Base-by-base conservation (phyloP, 495 filamentous ascomycete species). In the Podospora comata region DNA sequence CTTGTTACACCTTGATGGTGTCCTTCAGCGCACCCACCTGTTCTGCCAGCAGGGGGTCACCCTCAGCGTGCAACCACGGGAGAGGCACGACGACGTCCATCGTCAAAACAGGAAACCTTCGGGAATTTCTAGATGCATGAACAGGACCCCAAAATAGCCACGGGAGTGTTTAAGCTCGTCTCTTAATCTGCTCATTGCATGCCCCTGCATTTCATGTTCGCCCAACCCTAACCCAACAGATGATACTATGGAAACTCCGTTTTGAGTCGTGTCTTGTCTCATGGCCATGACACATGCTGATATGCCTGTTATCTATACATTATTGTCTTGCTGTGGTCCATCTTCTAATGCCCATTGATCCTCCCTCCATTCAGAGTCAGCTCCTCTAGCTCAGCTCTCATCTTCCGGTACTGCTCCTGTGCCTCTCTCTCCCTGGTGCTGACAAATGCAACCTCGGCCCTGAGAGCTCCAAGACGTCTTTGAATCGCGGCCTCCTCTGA, bases 371-470 rank as follows among this genome's bases (percentile, higher is more conserved):
- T 48, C 39, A 48, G 39, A 18, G 69, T 73, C 74, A 94, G 79
- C 66, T 80, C 83, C 62, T 91, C 89, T 65, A 97, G 75, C 81
- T 98, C 95, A 53, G 92, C 91, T 75, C 85, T 92, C 67, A 87
- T 84, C 67, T 77, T 80, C 74, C 90, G 84, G 75, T 94, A 98
- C 71, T 90, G 76, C 67, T 97, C 93, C 79, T 99, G 96, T 32
- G 91, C 92, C 82, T 97, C 92, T 62, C 92, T 84, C 83, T 97
- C 94, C 67, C 93, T 85, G 67, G 88, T 89, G 75, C 87, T 90
- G 26, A 98, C 86, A 76, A 92, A 93, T 18, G 83, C 85, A 23
- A 96, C 93, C 74, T 97, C 92, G n/a, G 87, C 88, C 57, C 91
- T 87, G 62, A 98, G 81, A 34, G 82, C 84, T 73, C 92, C 92